Base-by-base conservation (phyloP, 192 early-diverging fungal species). In the Podila epicladia region DNA sequence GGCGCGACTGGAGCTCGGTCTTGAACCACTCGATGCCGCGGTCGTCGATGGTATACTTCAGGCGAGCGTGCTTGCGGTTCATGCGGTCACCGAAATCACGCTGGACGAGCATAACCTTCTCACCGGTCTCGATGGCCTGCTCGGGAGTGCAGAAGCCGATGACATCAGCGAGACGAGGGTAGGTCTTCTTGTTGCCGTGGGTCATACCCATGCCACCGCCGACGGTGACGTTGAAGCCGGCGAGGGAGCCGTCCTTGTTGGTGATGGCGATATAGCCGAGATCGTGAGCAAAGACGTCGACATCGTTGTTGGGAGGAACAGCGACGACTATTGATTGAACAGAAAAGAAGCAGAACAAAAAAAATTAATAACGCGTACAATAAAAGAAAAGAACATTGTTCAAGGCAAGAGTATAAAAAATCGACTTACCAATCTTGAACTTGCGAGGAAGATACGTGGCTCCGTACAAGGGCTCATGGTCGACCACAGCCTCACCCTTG, bases 131-230 rank as follows among this genome's bases (percentile, higher is more conserved):
- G 51, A 97, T 84, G 32, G 94, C 96, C 51, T 90, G 75, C 29
- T 94, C 94, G 64, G 91, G 85, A 53, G 93, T 93, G 70, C 89
- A 85, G 85, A 93, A 98, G 62, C 94, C 94, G 38, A 98, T 84
- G 22, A 92, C 67, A 33, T 93, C 82, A 15, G 91, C 96, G 51
- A 95, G 88, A 38, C 93, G 90, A 53, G 97, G 97, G 76, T 96
- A 98, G 9, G 97, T 98, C 89, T 96, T 96, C 75, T 95, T 95
- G 93, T 97, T 98, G 73, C 94, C 94, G 89, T 98, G 97, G 32
- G 97, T 97, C 92, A 95, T 95, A 82, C 97, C 97, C 97, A 98
- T 97, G 59, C 97, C 97, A 75, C 97, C 97, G 72, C 97, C 97
- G 61, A 98, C 93, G 50, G 93, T 92, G 41, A 97, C 92, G 82